These are phyloP conservation scores for Euphorbia peplus DNA, from an alignment of 345 rosid species.

Conservation along the genomic window DNA sequence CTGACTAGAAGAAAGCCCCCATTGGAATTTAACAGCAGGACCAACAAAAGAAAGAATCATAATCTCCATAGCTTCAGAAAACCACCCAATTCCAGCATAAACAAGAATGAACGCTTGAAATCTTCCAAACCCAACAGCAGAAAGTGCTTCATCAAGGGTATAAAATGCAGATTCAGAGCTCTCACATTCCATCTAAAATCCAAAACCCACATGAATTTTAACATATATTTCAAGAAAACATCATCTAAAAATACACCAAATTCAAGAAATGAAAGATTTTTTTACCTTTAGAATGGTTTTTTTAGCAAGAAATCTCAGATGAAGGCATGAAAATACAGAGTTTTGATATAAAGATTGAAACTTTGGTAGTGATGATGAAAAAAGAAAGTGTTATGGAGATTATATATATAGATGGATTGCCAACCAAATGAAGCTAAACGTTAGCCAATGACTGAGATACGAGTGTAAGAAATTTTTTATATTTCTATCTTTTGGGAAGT, in stretches of 20 bases:
- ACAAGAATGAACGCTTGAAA: conserved; percentile 36
- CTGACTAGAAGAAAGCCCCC: conserved; percentile 36
- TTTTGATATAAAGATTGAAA: too few species aligned
- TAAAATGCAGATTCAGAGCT: conserved; percentile 18
- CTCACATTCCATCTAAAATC: background rate
- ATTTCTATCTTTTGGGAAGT: too few species aligned
- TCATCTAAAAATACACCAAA: background rate
- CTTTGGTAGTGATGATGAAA: too few species aligned
- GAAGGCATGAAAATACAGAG: too few species aligned
- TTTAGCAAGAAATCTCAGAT: too few species aligned
- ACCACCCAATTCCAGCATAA: conserved; percentile 48
- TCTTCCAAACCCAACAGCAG: conserved; percentile 36
- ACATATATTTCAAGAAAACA: background rate
- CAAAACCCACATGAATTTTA: background rate
- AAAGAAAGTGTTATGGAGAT: background rate
- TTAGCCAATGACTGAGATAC: background rate
- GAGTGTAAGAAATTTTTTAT: too few species aligned
- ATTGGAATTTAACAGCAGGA: conserved; percentile 36
- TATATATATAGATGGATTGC: background rate
- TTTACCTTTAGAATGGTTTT: background rate
- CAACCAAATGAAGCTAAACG: background rate
- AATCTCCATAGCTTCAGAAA: conserved; percentile 49
- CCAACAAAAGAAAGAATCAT: conserved; percentile 55
- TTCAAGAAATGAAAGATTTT: background rate
- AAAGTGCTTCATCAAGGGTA: conserved; percentile 41